A percentile compares a stretch with the other conserved stretches of the same genome.
Evolutionary conservation across 495 filamentous ascomycete species (phyloP).

Genomic region (Penicillium longicatenatum): DNA sequence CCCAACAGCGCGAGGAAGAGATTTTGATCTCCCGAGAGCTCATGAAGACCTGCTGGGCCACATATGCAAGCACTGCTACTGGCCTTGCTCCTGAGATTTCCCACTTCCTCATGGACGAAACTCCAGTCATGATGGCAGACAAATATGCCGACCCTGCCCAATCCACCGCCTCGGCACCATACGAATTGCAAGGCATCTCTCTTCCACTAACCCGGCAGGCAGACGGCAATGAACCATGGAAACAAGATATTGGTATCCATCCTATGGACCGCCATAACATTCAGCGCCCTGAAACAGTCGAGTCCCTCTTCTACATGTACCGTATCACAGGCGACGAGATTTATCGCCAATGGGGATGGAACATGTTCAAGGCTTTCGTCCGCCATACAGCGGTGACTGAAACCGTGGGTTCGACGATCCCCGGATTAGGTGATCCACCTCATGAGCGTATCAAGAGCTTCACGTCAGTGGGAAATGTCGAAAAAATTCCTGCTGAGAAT

Average conservation of each 20-base stretch:
- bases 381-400: slow-evolving; percentile 76
- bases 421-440: background rate
- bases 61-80: slow-evolving; percentile 85
- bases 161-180: slow-evolving; percentile 24
- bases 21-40: slow-evolving; percentile 84
- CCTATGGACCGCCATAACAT: slow-evolving; percentile 81
- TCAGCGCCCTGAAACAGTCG: slow-evolving; percentile 94
- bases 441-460: slow-evolving; percentile 58
- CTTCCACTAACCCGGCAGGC: slow-evolving; percentile 29
- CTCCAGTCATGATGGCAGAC: slow-evolving; percentile 41
- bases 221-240: slow-evolving; percentile 50
- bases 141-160: slow-evolving; percentile 39
- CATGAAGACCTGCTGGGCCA: slow-evolving; percentile 97
- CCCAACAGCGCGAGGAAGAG: slow-evolving; percentile 77
- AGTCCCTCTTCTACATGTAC: slow-evolving; percentile 98
- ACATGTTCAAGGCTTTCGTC: slow-evolving; percentile 93
- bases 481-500: slow-evolving; percentile 60
- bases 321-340: slow-evolving; percentile 89
- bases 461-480: slow-evolving; percentile 77
- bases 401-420: slow-evolving; percentile 30
- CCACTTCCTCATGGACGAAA: slow-evolving; percentile 74
- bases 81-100: slow-evolving; percentile 92
- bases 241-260: slow-evolving; percentile 76
- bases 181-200: slow-evolving; percentile 38
- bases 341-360: slow-evolving; percentile 97